Evolutionary conservation across 805 yeast genomes (phyloP).

Genomic region (Phaffomyces antillensis): DNA sequence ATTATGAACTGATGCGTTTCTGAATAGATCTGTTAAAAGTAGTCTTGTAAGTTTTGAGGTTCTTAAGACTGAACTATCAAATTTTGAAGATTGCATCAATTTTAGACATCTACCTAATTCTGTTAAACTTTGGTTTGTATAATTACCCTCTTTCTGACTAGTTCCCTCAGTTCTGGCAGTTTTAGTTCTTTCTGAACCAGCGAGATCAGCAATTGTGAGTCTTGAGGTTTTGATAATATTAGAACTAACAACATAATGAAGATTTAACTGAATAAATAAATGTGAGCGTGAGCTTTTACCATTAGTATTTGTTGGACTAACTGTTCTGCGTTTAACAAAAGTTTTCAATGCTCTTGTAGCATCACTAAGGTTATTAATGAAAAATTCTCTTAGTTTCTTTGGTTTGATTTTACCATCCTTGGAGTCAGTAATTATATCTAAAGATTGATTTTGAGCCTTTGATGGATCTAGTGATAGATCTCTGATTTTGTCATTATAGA

Average conservation of each 20-base stretch:
- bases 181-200: constrained; percentile 47
- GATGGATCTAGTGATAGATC: constrained; percentile 29
- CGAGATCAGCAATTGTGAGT: constrained; percentile 43
- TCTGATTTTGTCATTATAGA: constrained; percentile 39
- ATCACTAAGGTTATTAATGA: constrained; percentile 30
- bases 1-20: constrained; percentile 12
- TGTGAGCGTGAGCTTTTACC: constrained; percentile 43
- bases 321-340: constrained; percentile 34
- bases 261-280: constrained; percentile 39
- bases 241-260: constrained; percentile 23
- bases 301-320: constrained; percentile 38
- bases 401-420: constrained; percentile 39
- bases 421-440: constrained; percentile 37
- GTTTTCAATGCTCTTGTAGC: constrained; percentile 31
- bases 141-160: constrained; percentile 40
- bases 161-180: constrained; percentile 37
- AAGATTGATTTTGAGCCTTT: constrained; percentile 23
- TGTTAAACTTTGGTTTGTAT: constrained; percentile 42
- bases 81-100: constrained; percentile 30
- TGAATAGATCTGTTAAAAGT: constrained; percentile 35
- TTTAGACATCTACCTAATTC: constrained; percentile 44
- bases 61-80: constrained; percentile 37
- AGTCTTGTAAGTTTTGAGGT: constrained; percentile 43
- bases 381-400: constrained; percentile 32
- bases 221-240: constrained; percentile 26